These are phyloP conservation scores for Lactarius tabidus DNA, from an alignment of 768 basidiomycete genomes.

Conservation along the genomic window DNA sequence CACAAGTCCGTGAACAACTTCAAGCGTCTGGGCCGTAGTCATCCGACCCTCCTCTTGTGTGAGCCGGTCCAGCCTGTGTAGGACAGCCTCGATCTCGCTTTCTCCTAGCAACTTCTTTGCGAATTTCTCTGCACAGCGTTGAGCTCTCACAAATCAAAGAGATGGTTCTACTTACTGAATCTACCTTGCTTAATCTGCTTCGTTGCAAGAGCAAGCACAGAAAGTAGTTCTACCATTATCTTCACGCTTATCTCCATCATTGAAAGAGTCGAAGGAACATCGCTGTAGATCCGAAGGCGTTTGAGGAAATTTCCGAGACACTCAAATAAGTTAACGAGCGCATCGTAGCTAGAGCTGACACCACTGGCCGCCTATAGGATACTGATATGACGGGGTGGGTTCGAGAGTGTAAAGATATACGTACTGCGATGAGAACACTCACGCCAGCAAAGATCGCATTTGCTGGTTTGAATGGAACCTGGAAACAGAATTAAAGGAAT, in stretches of 20 bases:
- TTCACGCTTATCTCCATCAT: not conserved
- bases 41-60: constrained; percentile 7
- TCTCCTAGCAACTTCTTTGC: constrained; percentile 4
- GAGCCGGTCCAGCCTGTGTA: constrained; percentile 8
- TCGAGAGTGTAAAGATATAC: not conserved
- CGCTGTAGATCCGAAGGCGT: not conserved
- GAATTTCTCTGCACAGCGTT: not conserved
- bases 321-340: constrained; percentile 1
- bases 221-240: constrained; percentile 4
- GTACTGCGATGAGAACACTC: not conserved
- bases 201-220: not conserved
- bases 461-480: not conserved
- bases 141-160: not conserved
- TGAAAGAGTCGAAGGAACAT: not conserved
- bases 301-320: constrained; percentile 3
- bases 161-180: not conserved
- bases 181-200: constrained; percentile 1
- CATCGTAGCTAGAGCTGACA: not conserved
- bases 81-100: not conserved
- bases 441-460: constrained; percentile 3
- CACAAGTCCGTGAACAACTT: constrained; percentile 1
- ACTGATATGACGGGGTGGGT: not conserved
- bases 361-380: not conserved
- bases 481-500: not conserved
- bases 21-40: not conserved